phyloP scores from a whole-genome alignment of 345 rosid species.

The Garcia nutans region DNA sequence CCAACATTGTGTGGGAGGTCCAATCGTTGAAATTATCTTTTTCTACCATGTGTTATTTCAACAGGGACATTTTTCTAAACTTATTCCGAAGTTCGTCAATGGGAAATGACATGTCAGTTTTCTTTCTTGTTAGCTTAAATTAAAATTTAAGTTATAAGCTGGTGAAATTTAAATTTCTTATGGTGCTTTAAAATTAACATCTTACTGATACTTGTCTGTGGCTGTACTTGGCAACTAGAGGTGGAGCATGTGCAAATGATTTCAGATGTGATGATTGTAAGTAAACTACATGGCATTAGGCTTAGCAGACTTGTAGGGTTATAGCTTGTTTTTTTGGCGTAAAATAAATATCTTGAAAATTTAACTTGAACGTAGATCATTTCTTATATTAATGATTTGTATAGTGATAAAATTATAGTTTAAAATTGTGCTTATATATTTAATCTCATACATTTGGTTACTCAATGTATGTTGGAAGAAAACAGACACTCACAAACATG shows the following conservation, averaged over 20 bases:
- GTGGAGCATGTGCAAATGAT: slow-evolving; percentile 36
- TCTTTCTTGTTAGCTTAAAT: slow-evolving; percentile 4
- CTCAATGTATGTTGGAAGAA: too few species aligned
- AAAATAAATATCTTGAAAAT: too few species aligned
- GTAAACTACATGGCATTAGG: slow-evolving; percentile 24
- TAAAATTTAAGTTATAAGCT: background rate
- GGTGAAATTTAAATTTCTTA: background rate
- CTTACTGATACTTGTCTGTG: background rate
- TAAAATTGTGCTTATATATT: too few species aligned
- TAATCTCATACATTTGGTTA: too few species aligned
- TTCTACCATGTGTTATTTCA: background rate
- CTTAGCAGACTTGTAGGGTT: background rate
- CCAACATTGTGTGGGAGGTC: background rate
- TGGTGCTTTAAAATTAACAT: background rate
- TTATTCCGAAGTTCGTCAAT: slow-evolving; percentile 41
- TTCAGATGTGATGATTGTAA: slow-evolving; percentile 36
- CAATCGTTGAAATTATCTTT: background rate
- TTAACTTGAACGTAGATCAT: too few species aligned
- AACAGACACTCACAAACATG: too few species aligned
- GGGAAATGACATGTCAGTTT: slow-evolving; percentile 32
- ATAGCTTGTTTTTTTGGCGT: background rate
- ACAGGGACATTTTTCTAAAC: slow-evolving; percentile 42
- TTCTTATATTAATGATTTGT: too few species aligned
- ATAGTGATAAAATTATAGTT: too few species aligned
- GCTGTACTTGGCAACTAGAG: slow-evolving; percentile 18